phyloP scores from a whole-genome alignment of 371 early-diverging fungal genomes.

The Rhizomucor pusillus region DNA sequence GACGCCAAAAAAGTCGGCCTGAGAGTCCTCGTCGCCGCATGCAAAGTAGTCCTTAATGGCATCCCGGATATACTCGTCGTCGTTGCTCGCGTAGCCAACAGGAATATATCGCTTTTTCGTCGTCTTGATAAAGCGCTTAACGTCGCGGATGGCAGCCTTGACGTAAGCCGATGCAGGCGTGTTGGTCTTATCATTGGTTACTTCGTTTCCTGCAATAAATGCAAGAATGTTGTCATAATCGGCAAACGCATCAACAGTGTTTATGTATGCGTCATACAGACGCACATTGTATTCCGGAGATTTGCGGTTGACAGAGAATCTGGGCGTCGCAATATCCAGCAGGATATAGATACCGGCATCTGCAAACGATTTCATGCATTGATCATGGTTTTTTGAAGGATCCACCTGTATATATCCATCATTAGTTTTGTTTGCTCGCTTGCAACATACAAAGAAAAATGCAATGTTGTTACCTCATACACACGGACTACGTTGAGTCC shows the following conservation, averaged over 20 bases:
- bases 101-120: constrained; percentile 56
- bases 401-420: constrained; percentile 43
- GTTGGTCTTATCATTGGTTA: constrained; percentile 65
- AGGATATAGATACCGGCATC: constrained; percentile 72
- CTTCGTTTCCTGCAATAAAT: constrained; percentile 83
- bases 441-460: not conserved
- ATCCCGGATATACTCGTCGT: constrained; percentile 69
- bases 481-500: constrained; percentile 78
- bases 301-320: constrained; percentile 63
- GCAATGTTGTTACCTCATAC: constrained; percentile 49
- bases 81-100: constrained; percentile 81
- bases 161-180: constrained; percentile 72
- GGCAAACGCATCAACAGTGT: constrained; percentile 66
- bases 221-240: constrained; percentile 66
- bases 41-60: constrained; percentile 70
- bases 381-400: constrained; percentile 63
- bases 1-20: constrained; percentile 75
- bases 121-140: constrained; percentile 58
- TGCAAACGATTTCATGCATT: constrained; percentile 71
- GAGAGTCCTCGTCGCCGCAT: constrained; percentile 65
- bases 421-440: not conserved
- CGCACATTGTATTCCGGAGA: constrained; percentile 63
- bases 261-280: constrained; percentile 54
- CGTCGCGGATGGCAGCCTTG: constrained; percentile 72
- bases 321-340: constrained; percentile 66